Evolutionary conservation across 331 rosid species (phyloP).

Genomic region (Malus hybrid): DNA sequence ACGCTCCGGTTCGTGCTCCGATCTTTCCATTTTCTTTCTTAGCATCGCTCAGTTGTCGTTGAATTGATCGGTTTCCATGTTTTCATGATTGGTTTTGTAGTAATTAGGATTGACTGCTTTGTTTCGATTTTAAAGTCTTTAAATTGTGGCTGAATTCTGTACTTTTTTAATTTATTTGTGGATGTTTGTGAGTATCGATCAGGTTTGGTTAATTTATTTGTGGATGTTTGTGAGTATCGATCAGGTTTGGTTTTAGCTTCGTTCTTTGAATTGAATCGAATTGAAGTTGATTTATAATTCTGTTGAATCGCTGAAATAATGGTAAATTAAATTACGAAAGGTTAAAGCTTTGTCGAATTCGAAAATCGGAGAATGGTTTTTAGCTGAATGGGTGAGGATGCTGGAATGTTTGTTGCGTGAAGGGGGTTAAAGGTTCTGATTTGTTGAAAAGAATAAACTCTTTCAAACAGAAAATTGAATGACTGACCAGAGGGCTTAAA

Average conservation of each 20-base stretch:
- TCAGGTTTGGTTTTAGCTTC: neutral
- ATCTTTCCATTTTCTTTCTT: neutral
- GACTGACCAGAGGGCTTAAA: neutral
- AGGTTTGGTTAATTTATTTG: neutral
- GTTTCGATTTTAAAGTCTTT: neutral
- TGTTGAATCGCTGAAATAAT: neutral
- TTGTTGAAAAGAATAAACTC: neutral
- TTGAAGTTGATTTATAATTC: neutral
- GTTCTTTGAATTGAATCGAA: neutral
- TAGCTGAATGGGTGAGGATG: neutral
- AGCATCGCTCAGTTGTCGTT: neutral
- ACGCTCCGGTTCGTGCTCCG: constrained; percentile 37
- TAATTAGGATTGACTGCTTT: neutral
- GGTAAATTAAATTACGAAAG: neutral
- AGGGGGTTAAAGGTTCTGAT: neutral
- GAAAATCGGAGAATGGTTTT: neutral
- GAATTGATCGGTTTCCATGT: neutral
- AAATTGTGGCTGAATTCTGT: neutral
- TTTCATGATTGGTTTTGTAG: neutral
- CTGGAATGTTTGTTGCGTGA: neutral
- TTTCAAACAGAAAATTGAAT: neutral
- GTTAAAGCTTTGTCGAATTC: neutral
- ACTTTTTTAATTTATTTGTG: neutral
- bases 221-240: neutral
- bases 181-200: neutral